A percentile compares a stretch with the other conserved stretches of the same genome.
Evolutionary conservation across 306 rosid genomes (phyloP).

Genomic region (Acacia melanoxylon): DNA sequence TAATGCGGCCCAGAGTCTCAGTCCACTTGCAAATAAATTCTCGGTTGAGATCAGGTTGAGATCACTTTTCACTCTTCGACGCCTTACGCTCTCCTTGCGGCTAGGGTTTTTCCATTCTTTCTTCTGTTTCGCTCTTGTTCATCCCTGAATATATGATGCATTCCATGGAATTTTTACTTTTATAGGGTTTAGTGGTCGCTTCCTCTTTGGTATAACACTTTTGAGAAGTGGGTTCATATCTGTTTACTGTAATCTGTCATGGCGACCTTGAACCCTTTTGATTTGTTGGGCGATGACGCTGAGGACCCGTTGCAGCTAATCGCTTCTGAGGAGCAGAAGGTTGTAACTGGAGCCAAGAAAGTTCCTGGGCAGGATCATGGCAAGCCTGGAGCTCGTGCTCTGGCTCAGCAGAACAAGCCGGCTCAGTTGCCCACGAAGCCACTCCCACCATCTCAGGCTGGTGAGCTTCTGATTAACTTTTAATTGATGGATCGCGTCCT

Average conservation of each 20-base stretch:
- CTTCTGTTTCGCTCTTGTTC: slow-evolving; percentile 3
- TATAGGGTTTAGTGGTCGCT: slow-evolving; percentile 37
- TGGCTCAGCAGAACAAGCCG: slow-evolving; percentile 41
- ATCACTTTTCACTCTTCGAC: not conserved
- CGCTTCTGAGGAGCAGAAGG: slow-evolving; percentile 57
- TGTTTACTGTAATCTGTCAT: slow-evolving; percentile 31
- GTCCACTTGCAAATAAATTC: slow-evolving; percentile 26
- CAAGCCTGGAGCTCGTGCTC: slow-evolving; percentile 36
- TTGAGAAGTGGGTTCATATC: slow-evolving; percentile 20
- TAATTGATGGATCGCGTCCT: not conserved
- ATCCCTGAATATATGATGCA: slow-evolving; percentile 1
- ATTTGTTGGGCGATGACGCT: slow-evolving; percentile 85
- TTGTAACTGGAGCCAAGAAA: slow-evolving; percentile 45
- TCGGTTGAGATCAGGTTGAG: slow-evolving; percentile 30
- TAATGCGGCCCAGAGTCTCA: not conserved
- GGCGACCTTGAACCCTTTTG: slow-evolving; percentile 89
- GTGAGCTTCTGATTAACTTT: slow-evolving; percentile 39
- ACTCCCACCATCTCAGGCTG: slow-evolving; percentile 83
- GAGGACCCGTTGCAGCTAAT: slow-evolving; percentile 82
- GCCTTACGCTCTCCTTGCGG: slow-evolving; percentile 34
- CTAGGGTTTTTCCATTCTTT: slow-evolving; percentile 48
- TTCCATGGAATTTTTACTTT: slow-evolving; percentile 40
- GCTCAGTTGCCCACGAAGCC: slow-evolving; percentile 89
- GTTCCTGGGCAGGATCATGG: slow-evolving; percentile 36
- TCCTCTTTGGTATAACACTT: slow-evolving; percentile 22